phyloP scores from a whole-genome alignment of 768 basidiomycete genomes.

The Naganishia friedmannii region DNA sequence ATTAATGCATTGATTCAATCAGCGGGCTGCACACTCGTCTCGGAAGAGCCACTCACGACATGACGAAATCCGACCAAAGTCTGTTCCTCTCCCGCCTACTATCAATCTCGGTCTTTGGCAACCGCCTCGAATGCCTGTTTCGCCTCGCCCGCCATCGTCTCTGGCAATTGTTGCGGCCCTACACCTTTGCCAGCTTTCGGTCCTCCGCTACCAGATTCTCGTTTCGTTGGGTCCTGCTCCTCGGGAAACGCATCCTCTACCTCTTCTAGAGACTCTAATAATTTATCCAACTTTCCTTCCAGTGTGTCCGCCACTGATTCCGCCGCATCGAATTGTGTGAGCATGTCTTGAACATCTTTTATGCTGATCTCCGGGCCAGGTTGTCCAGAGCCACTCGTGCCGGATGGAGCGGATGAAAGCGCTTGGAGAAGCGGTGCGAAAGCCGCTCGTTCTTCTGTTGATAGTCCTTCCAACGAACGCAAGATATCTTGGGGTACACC shows the following conservation, averaged over 20 bases:
- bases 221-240: constrained; percentile 64
- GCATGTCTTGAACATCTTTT: constrained; percentile 36
- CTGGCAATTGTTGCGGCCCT: constrained; percentile 14
- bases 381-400: not conserved
- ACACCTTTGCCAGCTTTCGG: constrained; percentile 52
- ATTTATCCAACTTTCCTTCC: constrained; percentile 44
- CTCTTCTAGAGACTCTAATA: constrained; percentile 36
- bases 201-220: constrained; percentile 37
- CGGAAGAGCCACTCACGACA: not conserved
- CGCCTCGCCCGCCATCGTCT: constrained; percentile 29
- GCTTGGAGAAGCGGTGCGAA: constrained; percentile 37
- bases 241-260: constrained; percentile 52
- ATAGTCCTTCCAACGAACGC: constrained; percentile 25
- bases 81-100: not conserved
- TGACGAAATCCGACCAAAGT: too few species aligned
- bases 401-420: constrained; percentile 19
- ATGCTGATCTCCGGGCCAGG: constrained; percentile 29
- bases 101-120: constrained; percentile 8
- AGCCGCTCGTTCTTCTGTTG: constrained; percentile 33
- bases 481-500: constrained; percentile 24
- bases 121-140: constrained; percentile 24
- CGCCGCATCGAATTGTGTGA: constrained; percentile 45
- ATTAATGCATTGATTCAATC: not conserved
- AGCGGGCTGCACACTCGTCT: not conserved
- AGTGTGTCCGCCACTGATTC: constrained; percentile 48